Conservation (phyloP, 306 rosid species). For the Malus fusca region DNA sequence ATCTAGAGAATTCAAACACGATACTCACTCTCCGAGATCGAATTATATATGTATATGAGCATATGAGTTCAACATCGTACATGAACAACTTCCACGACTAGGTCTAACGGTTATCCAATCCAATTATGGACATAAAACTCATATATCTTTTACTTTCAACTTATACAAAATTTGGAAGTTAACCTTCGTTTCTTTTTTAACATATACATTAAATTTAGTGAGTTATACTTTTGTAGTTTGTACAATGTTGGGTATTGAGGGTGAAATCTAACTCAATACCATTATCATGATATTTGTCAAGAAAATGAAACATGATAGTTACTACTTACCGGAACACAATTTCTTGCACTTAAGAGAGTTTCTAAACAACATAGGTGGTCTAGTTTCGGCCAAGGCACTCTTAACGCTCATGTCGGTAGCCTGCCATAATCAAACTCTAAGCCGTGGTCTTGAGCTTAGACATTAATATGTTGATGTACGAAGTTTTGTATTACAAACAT, state of each 20-base stretch:
- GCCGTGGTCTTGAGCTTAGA: neutral
- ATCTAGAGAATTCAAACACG: neutral
- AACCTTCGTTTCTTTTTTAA: too few species aligned
- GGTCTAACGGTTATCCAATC: neutral
- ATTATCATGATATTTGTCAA: neutral
- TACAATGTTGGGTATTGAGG: too few species aligned
- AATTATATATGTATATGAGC: neutral
- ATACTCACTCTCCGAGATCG: neutral
- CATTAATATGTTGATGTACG: neutral
- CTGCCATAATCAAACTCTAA: neutral
- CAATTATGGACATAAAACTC: too few species aligned
- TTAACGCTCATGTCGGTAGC: neutral
- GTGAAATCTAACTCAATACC: neutral
- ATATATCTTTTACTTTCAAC: too few species aligned
- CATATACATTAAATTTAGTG: too few species aligned
- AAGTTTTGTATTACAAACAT: too few species aligned
- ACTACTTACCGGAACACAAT: too few species aligned
- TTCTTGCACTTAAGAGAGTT: too few species aligned
- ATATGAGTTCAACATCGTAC: neutral
- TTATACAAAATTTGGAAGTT: too few species aligned
- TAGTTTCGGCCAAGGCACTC: neutral
- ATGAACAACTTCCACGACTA: neutral
- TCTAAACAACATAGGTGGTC: too few species aligned
- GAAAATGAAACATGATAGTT: too few species aligned
- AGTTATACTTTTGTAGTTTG: too few species aligned